These are phyloP conservation scores for Beauveria sp. DNA, from an alignment of 2,329 filamentous ascomycete genomes.

Conservation along the genomic window DNA sequence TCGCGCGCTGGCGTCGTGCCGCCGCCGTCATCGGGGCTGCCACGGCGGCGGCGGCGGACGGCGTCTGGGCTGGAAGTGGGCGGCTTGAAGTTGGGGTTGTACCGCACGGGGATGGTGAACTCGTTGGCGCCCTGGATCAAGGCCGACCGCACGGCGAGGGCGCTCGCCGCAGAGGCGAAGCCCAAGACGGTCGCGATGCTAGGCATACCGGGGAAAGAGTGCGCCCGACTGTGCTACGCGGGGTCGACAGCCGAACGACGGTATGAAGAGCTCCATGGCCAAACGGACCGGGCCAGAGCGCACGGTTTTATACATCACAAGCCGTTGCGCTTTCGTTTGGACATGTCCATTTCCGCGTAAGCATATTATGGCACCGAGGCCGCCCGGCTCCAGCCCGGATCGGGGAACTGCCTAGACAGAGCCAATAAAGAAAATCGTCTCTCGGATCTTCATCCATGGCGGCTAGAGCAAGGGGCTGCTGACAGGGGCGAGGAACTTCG, in stretches of 20 bases:
- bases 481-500: neutral
- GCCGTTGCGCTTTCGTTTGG: neutral
- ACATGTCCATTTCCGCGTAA: neutral
- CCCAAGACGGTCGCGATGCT: neutral
- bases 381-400: neutral
- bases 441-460: neutral
- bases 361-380: neutral
- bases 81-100: neutral
- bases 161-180: neutral
- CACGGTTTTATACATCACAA: neutral
- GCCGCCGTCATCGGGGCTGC: neutral
- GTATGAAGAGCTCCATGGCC: neutral
- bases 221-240: neutral
- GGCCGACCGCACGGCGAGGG: neutral
- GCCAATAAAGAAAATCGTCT: neutral
- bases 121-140: neutral
- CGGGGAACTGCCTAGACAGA: neutral
- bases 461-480: neutral
- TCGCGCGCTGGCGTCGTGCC: neutral
- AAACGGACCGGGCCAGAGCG: neutral
- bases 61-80: neutral
- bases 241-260: neutral
- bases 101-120: neutral
- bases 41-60: neutral
- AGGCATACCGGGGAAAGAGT: neutral